Base-by-base conservation (phyloP, 176 grass and related monocot genomes). In the Oropetium thomaeum region DNA sequence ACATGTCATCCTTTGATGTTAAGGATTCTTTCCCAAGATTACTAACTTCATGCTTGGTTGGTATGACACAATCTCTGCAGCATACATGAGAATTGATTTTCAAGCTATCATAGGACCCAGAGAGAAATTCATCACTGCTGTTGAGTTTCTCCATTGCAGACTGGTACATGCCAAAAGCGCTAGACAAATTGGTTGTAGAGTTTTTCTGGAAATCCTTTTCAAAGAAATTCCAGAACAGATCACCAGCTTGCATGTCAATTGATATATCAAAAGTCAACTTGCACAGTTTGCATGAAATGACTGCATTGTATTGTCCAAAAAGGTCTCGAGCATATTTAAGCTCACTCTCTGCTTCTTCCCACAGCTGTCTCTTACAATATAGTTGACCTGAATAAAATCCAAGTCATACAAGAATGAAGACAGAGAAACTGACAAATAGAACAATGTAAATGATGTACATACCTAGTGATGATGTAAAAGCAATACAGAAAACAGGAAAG, bases 381-480 rank as follows among this genome's bases (percentile, higher is more conserved):
- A 98, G 67, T 83, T 91, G 70, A 84, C 95, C 95, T 98, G 68
- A 84, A 90, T 4, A 67, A n/a, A 70, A 71, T 17, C 52, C 41
- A 53, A 23, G 15, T 61, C 45, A 81, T 55, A 58, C 59, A 37
- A 81, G 44, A 76, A 26, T 26, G 22, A 55, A 55, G n/a, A 55
- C 44, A 27, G 31, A 76, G 7, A 20, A 31, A 78, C 37, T 67
- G 2, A 67, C 48, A 51, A 47, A 40, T 34, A 65, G 54, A 72
- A 38, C 49, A 84, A 79, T 73, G 16, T 38, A 63, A 70, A 65
- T 49, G 78, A 22, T n/a, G 77, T 43, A 62, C 3, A 58, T 86
- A 98, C 95, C 90, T 89, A 98, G 83, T 3, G 38, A 55, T 65
- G 79, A 83, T 70, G 86, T 74, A 87, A 98, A 98, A 55, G 60